A percentile compares a stretch with the other conserved stretches of the same genome.
Conservation (phyloP, 176 grass and related monocot species). For the Olyra latifolia region DNA sequence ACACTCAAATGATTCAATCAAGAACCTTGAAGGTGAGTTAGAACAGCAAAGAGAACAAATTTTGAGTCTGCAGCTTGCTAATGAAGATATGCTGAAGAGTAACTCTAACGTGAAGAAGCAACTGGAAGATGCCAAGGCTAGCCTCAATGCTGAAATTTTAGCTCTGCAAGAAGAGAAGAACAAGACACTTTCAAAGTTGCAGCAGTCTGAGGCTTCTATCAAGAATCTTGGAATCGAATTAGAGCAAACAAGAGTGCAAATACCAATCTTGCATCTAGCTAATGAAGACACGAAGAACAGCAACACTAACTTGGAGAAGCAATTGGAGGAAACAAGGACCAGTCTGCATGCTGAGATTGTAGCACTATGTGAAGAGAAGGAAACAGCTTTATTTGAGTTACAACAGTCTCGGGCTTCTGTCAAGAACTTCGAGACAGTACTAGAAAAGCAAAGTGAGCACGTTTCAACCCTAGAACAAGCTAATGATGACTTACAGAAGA, state of each 20-base stretch:
- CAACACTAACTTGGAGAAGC: slow-evolving; percentile 26
- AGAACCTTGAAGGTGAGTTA: slow-evolving; percentile 42
- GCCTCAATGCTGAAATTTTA: slow-evolving; percentile 33
- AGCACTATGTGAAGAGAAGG: slow-evolving; percentile 32
- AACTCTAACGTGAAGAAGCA: slow-evolving; percentile 37
- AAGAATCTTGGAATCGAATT: slow-evolving; percentile 53
- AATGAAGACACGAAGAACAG: slow-evolving; percentile 46
- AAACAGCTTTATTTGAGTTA: slow-evolving; percentile 28
- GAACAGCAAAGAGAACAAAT: slow-evolving; percentile 40
- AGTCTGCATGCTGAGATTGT: slow-evolving; percentile 30
- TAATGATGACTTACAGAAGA: slow-evolving; percentile 42
- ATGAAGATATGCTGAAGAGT: slow-evolving; percentile 40
- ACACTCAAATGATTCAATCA: slow-evolving; percentile 34
- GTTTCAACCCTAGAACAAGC: slow-evolving; percentile 45
- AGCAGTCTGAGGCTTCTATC: slow-evolving; percentile 35
- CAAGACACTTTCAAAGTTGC: slow-evolving; percentile 39
- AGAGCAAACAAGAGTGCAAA: slow-evolving; percentile 38
- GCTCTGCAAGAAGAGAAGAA: slow-evolving; percentile 41
- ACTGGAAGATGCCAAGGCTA: slow-evolving; percentile 29
- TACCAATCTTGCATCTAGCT: slow-evolving; percentile 24
- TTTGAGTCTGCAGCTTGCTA: slow-evolving; percentile 34
- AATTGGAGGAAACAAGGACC: slow-evolving; percentile 40
- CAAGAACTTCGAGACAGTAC: slow-evolving; percentile 34
- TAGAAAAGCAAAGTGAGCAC: slow-evolving; percentile 46
- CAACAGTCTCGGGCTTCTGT: slow-evolving; percentile 37